Evolutionary conservation across 169 alveolate genomes (phyloP).

Genomic region (Plasmodium relictum): DNA sequence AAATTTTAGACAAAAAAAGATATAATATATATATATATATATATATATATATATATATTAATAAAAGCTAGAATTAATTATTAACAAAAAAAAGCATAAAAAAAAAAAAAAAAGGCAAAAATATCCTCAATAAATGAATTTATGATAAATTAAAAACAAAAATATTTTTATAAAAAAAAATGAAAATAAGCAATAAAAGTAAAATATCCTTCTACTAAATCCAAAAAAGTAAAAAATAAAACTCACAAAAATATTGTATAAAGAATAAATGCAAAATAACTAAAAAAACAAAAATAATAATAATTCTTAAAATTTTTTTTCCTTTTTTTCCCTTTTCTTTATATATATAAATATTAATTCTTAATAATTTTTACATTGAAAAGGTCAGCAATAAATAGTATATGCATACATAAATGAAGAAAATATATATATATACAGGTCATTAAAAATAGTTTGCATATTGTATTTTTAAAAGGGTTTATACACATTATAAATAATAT

Average conservation of each 20-base stretch:
- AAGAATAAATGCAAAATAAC: too few relatives aligned
- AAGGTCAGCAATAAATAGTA: background rate
- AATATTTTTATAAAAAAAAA: background rate
- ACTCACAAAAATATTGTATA: too few relatives aligned
- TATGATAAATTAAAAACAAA: slow-evolving; percentile 19
- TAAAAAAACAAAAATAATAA: too few relatives aligned
- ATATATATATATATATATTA: slow-evolving; percentile 16
- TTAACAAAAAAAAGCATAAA: background rate
- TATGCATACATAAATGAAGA: background rate
- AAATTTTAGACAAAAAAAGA: background rate
- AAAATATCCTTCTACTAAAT: too few relatives aligned
- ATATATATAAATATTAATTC: too few relatives aligned
- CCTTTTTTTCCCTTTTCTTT: too few relatives aligned
- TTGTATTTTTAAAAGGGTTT: background rate
- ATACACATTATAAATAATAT: background rate
- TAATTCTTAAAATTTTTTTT: too few relatives aligned
- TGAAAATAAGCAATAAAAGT: background rate
- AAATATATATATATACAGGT: background rate
- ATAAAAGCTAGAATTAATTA: slow-evolving; percentile 37
- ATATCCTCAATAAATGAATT: background rate
- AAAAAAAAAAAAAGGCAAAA: background rate
- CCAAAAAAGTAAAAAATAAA: too few relatives aligned
- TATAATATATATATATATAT: slow-evolving; percentile 14
- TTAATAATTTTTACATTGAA: too few relatives aligned
- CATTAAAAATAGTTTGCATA: background rate